Base-by-base conservation (phyloP, 306 rosid genomes). In the Amphicarpaea edgeworthii region DNA sequence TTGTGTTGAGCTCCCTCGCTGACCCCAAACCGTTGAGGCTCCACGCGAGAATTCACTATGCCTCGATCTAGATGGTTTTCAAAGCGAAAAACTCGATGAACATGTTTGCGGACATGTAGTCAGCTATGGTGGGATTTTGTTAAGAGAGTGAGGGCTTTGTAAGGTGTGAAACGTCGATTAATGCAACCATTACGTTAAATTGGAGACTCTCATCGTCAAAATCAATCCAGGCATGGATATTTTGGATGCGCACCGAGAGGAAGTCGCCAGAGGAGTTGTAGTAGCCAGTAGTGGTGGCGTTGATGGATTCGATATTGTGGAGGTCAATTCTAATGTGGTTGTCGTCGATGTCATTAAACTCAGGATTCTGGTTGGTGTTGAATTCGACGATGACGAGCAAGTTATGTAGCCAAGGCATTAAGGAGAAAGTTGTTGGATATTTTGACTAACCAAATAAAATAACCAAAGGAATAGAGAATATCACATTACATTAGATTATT, bases 41-140 rank as follows among this genome's bases (percentile, higher is more conserved):
- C 98, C 98, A 94, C 4, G 97, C 98, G 1, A 94, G 58, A 46
- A 92, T 70, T 47, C 98, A 88, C 86, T 83, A 93, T 1, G 84
- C 84, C 77, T 92, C 98, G 46, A 92, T 32, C 97, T 93, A 92
- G 46, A 62, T 69, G 1, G 93, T 88, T 43, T 86, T 92, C 43
- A 96, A 89, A 2, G 98, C 97, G 0, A 97, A 94, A 69, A 94
- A 94, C 17, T 97, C 98, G 0, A 94, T 84, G 12, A 68, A 94
- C 98, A 94, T 90, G 60, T 94, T 88, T 1, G 84, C 42, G 24
- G 97, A 87, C 12, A 94, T 43, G 28, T 88, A 94, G 17, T 90
- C 75, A 4, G 85, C 93, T 0, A 94, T 92, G 1, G 1, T n/a
- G 0, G 88, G 78, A 38, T 87, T 26, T 14, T 10, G 75, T 26